Percentiles rank a stretch among this genome's conserved stretches.
These are phyloP conservation scores for Metschnikowia drakensbergensis DNA, from an alignment of 805 yeast species.

Conservation along the genomic window DNA sequence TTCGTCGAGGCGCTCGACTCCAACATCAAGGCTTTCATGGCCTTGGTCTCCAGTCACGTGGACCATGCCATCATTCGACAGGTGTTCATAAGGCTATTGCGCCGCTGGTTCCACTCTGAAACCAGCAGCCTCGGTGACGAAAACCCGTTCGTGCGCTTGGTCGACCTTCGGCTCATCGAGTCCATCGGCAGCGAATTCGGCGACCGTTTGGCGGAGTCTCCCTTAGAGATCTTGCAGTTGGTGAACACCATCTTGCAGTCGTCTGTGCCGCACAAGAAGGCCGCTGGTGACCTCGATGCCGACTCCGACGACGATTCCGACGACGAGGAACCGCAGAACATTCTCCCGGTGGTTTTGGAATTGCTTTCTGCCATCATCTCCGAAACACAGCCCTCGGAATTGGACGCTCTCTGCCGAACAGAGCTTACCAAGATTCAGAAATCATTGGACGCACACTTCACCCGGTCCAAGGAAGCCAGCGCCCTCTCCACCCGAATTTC, in stretches of 20 bases:
- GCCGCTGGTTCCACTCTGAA: constrained; percentile 53
- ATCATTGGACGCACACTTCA: constrained; percentile 12
- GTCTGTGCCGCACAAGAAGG: background rate
- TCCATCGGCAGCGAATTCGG: constrained; percentile 54
- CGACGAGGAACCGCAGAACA: constrained; percentile 18
- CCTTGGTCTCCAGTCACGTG: constrained; percentile 44
- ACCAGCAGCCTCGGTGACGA: constrained; percentile 23
- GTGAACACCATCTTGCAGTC: constrained; percentile 24
- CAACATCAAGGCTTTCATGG: constrained; percentile 27
- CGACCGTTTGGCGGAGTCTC: constrained; percentile 51
- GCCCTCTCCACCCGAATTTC: constrained; percentile 32
- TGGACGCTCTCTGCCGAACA: constrained; percentile 27
- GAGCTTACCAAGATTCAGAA: constrained; percentile 28
- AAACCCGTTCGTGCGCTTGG: constrained; percentile 52
- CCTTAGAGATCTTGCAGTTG: constrained; percentile 51
- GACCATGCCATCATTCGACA: constrained; percentile 45
- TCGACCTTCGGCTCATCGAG: constrained; percentile 65
- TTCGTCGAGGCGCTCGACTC: constrained; percentile 30
- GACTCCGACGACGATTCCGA: constrained; percentile 26
- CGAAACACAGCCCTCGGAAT: constrained; percentile 23
- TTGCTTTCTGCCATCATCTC: constrained; percentile 35
- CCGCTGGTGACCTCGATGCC: constrained; percentile 11
- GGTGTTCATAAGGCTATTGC: constrained; percentile 50
- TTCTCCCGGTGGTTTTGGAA: constrained; percentile 32
- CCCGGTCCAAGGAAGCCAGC: constrained; percentile 8